Evolutionary conservation across 768 basidiomycete genomes (phyloP).

Genomic region (Leucogyrophana mollusca): DNA sequence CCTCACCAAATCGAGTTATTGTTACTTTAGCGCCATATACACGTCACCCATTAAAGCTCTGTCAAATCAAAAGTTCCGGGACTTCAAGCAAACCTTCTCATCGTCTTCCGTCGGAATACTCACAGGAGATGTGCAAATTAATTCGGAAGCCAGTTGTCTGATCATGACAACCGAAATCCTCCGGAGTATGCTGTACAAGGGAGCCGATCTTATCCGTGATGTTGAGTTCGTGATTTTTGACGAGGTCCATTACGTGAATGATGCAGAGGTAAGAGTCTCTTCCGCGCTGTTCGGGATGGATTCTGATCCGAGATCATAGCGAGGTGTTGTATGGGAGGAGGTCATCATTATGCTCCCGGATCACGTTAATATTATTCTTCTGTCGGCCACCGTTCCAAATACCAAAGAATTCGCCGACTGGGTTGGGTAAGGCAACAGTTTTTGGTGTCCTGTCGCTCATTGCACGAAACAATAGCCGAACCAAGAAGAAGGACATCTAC

Average conservation of each 20-base stretch:
- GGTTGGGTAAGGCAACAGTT: conserved; percentile 86
- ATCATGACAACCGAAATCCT: conserved; percentile 99
- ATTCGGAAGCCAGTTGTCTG: conserved; percentile 94
- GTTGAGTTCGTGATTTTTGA: conserved; percentile 99
- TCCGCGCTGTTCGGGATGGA: conserved; percentile 1
- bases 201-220: conserved; percentile 96
- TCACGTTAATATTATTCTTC: conserved; percentile 94
- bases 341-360: conserved; percentile 99
- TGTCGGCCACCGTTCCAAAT: conserved; percentile 98
- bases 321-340: conserved; percentile 99
- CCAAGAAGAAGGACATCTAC: conserved; percentile 99
- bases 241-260: conserved; percentile 99
- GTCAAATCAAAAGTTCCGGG: conserved; percentile 98
- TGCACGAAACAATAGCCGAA: conserved; percentile 58
- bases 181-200: conserved; percentile 97
- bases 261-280: conserved; percentile 75
- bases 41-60: conserved; percentile 98
- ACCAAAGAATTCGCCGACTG: conserved; percentile 98
- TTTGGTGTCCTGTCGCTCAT: not conserved
- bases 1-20: conserved; percentile 1
- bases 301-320: conserved; percentile 42
- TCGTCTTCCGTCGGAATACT: conserved; percentile 90
- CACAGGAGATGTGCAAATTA: conserved; percentile 99
- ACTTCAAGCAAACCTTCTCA: conserved; percentile 96
- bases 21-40: conserved; percentile 79